Conservation (phyloP, 1,284 basidiomycete species). For the Ustilago esculenta region DNA sequence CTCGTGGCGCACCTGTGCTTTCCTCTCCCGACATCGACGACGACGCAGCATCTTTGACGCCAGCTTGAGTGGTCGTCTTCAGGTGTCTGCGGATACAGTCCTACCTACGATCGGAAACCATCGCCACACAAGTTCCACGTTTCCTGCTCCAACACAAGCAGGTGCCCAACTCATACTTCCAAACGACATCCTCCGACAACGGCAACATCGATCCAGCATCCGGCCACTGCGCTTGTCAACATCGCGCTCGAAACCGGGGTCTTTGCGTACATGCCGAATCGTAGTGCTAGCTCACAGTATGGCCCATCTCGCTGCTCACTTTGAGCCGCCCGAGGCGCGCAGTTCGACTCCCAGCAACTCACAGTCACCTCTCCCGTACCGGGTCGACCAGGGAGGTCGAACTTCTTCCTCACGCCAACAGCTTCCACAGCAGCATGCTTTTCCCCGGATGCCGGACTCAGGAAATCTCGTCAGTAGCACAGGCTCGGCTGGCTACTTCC, state of each 20-base stretch:
- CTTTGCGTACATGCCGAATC: background rate
- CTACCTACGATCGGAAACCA: too few species aligned
- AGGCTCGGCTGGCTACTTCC: conserved; percentile 4
- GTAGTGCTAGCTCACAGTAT: conserved; percentile 5
- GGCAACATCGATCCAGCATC: background rate
- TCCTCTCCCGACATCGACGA: conserved; percentile 6
- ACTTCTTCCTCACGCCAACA: conserved; percentile 15
- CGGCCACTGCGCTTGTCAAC: background rate
- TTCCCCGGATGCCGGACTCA: conserved; percentile 26
- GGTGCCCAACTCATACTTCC: too few species aligned
- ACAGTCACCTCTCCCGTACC: conserved; percentile 20
- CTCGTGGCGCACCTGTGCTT: background rate
- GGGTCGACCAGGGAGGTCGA: conserved; percentile 5
- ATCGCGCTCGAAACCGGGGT: too few species aligned
- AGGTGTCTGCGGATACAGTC: conserved; percentile 7
- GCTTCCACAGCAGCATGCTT: conserved; percentile 15
- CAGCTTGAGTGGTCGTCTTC: background rate
- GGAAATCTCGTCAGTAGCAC: conserved; percentile 10
- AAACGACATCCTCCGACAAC: too few species aligned
- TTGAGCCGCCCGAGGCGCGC: conserved; percentile 31
- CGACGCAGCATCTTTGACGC: conserved; percentile 8
- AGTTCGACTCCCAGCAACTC: conserved; percentile 13
- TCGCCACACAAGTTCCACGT: background rate
- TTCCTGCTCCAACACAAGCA: background rate
- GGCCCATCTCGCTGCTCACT: conserved; percentile 41